These are phyloP conservation scores for Penicillium sp. DNA, from an alignment of 2,329 filamentous ascomycete species.

Conservation along the genomic window DNA sequence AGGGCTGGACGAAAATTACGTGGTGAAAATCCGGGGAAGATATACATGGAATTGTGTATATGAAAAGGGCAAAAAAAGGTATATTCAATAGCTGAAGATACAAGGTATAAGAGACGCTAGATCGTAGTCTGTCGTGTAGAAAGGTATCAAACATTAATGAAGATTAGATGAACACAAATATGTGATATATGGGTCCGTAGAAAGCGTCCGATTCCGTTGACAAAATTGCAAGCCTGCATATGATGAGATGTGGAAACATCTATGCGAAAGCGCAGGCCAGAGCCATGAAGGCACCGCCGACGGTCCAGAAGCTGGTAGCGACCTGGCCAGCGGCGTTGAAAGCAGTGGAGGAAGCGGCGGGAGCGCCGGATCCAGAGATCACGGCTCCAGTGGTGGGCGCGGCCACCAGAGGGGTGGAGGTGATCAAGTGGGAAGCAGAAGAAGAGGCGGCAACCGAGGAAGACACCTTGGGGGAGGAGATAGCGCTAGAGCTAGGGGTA, in stretches of 20 bases:
- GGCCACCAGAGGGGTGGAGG: slow-evolving; percentile 9
- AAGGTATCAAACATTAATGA: slow-evolving; percentile 29
- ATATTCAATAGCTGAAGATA: slow-evolving; percentile 14
- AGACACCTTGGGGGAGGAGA: slow-evolving; percentile 18
- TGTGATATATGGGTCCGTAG: slow-evolving; percentile 17
- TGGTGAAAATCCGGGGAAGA: neutral
- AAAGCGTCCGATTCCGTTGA: slow-evolving; percentile 7
- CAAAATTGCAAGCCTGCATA: no score
- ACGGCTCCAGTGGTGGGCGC: slow-evolving; percentile 4
- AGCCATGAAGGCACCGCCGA: slow-evolving; percentile 29
- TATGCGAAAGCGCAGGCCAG: slow-evolving; percentile 30
- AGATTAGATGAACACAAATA: slow-evolving; percentile 22
- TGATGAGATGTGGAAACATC: neutral
- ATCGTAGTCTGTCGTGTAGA: slow-evolving; percentile 28
- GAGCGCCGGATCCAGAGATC: slow-evolving; percentile 10
- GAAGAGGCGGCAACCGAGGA: slow-evolving; percentile 16
- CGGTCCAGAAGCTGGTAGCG: slow-evolving; percentile 25
- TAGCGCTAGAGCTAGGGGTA: neutral
- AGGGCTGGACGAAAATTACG: neutral
- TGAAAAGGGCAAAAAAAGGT: slow-evolving; percentile 3
- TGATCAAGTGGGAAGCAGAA: slow-evolving; percentile 7
- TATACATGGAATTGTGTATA: neutral
- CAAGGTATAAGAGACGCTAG: slow-evolving; percentile 20
- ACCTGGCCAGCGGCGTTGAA: slow-evolving; percentile 26
- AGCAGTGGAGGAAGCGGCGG: slow-evolving; percentile 13